phyloP scores from a whole-genome alignment of 352 stramenopile species.

The Globisporangium rhizosaccharum region DNA sequence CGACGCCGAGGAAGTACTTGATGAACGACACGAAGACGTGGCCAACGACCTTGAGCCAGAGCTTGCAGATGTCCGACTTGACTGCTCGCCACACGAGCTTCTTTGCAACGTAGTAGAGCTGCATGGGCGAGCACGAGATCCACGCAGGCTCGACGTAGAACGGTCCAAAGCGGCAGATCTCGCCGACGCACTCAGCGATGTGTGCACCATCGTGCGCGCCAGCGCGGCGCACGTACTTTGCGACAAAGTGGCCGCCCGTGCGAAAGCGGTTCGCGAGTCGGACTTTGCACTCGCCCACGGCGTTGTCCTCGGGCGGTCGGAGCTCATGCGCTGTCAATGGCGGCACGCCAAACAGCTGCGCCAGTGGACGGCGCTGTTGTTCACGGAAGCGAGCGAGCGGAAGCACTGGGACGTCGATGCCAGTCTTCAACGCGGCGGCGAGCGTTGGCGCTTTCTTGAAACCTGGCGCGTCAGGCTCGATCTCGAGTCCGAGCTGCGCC shows the following conservation, averaged over 20 bases:
- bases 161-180: slow-evolving; percentile 45
- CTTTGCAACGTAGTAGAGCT: slow-evolving; percentile 15
- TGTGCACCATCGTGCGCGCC: neutral
- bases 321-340: neutral
- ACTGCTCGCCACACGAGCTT: slow-evolving; percentile 15
- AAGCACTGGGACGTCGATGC: slow-evolving; percentile 21
- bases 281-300: slow-evolving; percentile 3
- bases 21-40: slow-evolving; percentile 21
- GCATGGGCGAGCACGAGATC: slow-evolving; percentile 17
- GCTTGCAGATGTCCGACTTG: slow-evolving; percentile 23
- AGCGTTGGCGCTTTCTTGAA: slow-evolving; percentile 8
- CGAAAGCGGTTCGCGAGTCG: slow-evolving; percentile 21
- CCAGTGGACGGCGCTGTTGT: neutral
- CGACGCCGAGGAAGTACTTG: slow-evolving; percentile 47
- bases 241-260: slow-evolving; percentile 36
- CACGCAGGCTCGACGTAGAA: slow-evolving; percentile 31
- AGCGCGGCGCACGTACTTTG: slow-evolving; percentile 38
- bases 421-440: slow-evolving; percentile 16
- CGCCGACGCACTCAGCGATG: slow-evolving; percentile 19
- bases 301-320: neutral
- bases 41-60: slow-evolving; percentile 19
- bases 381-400: neutral
- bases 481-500: slow-evolving; percentile 22
- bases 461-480: neutral
- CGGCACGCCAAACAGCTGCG: too few species aligned